phyloP scores from a whole-genome alignment of 768 basidiomycete genomes.

The Rhodotorula diobovata region DNA sequence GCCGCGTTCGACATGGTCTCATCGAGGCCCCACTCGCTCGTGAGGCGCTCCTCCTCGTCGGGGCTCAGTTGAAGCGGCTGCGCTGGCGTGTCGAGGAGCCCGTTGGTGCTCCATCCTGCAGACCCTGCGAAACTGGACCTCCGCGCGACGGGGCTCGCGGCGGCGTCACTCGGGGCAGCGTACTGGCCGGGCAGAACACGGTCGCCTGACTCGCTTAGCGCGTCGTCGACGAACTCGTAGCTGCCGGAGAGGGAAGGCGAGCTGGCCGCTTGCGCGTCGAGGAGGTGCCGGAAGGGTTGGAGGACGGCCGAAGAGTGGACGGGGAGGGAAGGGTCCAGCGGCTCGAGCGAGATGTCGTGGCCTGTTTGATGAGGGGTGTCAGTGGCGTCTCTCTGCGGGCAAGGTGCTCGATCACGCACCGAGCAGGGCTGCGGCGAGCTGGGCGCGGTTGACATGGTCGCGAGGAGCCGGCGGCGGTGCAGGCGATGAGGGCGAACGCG shows the following conservation, averaged over 20 bases:
- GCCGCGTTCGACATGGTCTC: not conserved
- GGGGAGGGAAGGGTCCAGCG: not conserved
- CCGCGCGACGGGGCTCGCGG: not conserved
- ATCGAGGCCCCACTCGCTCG: conserved; percentile 31
- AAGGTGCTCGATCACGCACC: not conserved
- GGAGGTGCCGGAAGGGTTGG: conserved; percentile 17
- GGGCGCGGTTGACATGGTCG: not conserved
- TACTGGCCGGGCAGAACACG: not conserved
- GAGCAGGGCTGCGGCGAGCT: conserved; percentile 18
- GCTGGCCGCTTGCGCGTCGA: not conserved
- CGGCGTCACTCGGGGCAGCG: not conserved
- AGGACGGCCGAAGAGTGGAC: conserved; percentile 20
- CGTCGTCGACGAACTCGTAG: conserved; percentile 1
- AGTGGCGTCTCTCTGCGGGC: not conserved
- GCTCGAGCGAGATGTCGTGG: conserved; percentile 1
- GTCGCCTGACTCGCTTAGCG: not conserved
- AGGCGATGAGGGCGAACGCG: not conserved
- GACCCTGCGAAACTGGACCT: conserved; percentile 3
- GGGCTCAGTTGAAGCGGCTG: not conserved
- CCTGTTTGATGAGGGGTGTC: not conserved
- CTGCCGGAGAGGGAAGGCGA: not conserved
- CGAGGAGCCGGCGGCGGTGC: not conserved
- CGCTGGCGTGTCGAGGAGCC: not conserved
- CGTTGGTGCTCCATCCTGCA: not conserved
- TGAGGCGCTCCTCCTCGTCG: conserved; percentile 28